Base-by-base conservation (phyloP, 78 protist species). In the Dictyostelium brefeldianum region DNA sequence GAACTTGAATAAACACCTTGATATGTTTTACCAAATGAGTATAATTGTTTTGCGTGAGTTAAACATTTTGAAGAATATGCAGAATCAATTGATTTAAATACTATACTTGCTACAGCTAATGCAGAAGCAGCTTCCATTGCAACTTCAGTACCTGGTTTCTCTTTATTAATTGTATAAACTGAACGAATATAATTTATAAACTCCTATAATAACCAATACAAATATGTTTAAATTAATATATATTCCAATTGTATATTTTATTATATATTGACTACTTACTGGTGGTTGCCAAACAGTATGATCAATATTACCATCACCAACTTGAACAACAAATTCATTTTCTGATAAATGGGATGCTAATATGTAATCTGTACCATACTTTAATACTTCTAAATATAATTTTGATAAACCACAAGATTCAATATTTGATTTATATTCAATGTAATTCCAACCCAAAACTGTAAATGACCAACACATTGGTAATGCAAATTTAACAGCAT, bases 221-320 rank as follows among this genome's bases (percentile, higher is more conserved):
- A n/a, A n/a, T n/a, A n/a, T n/a, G n/a, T n/a, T n/a, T n/a, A n/a
- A n/a, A n/a, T n/a, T n/a, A n/a, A n/a, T n/a, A n/a, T n/a, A n/a
- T n/a, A n/a, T n/a, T n/a, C n/a, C n/a, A n/a, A n/a, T n/a, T n/a
- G n/a, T n/a, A n/a, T 9, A 65, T 77, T n/a, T n/a, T n/a, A n/a
- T n/a, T n/a, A n/a, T 50, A 79, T 83, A 10, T 43, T 11, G 11
- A 53, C 43, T 36, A 36, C 43, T 36, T 36, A 36, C 90, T 6
- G 94, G 94, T 89, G 94, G 94, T 7, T 82, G 65, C 94, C 94
- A 89, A 12, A 41, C 64, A 22, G 83, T 53, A 47, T 89, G 94
- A 27, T 89, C 94, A 8, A 82, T 78, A 36, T 84, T 41, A 47
- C 80, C 94, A 14, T 89, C 65, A 57, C 94, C 83, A 25, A 89